A percentile compares a stretch with the other conserved stretches of the same genome.
Evolutionary conservation across 2,329 filamentous ascomycete species (phyloP).

Genomic region (Xylariaceae sp.): DNA sequence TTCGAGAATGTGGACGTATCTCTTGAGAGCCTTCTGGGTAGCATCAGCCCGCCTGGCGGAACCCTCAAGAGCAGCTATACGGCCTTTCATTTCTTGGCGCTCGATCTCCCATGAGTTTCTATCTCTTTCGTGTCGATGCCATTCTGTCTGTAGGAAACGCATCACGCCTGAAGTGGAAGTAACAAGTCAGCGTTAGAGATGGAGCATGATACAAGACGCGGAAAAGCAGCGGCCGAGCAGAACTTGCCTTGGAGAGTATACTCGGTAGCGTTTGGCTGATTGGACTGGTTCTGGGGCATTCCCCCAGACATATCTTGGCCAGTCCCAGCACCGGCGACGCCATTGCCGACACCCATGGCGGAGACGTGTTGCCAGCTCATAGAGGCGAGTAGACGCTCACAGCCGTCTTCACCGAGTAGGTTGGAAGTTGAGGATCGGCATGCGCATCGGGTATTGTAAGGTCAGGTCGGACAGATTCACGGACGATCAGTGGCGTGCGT

Average conservation of each 20-base stretch:
- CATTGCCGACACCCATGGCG: constrained; percentile 38
- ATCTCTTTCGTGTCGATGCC: constrained; percentile 97
- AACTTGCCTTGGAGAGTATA: constrained; percentile 60
- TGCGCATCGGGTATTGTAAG: constrained; percentile 15
- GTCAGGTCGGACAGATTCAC: no score
- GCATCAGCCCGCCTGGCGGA: constrained; percentile 82
- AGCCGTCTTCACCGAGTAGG: constrained; percentile 24
- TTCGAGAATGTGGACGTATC: constrained; percentile 87
- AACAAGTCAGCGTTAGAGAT: neutral
- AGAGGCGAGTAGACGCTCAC: constrained; percentile 12
- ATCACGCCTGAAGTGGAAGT: constrained; percentile 69
- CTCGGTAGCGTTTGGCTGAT: constrained; percentile 55
- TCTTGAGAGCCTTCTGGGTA: constrained; percentile 82
- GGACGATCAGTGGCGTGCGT: no score
- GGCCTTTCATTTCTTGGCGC: constrained; percentile 96
- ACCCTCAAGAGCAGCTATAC: constrained; percentile 91
- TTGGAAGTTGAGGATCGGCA: constrained; percentile 12
- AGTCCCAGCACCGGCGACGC: constrained; percentile 39
- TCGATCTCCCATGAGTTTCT: constrained; percentile 99
- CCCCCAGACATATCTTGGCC: constrained; percentile 33
- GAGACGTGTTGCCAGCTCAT: constrained; percentile 35
- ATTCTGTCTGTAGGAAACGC: constrained; percentile 98
- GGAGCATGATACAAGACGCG: neutral
- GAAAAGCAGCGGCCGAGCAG: neutral
- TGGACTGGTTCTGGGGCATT: constrained; percentile 31